These are phyloP conservation scores for Aspergillus sp. DNA, from an alignment of 2,329 filamentous ascomycete species.

Conservation along the genomic window DNA sequence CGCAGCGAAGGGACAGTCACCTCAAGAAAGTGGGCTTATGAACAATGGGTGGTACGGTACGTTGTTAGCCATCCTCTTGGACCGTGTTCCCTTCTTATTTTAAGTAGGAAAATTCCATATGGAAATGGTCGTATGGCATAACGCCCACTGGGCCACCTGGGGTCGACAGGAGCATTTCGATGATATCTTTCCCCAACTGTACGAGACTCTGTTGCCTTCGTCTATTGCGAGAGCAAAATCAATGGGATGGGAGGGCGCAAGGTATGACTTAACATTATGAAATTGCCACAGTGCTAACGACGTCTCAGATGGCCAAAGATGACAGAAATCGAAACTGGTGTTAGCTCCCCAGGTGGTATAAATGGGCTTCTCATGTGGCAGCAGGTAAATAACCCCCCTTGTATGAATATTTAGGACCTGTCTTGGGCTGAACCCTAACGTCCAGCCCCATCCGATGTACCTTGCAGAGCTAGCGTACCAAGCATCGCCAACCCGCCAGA, in stretches of 20 bases:
- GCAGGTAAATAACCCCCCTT: slow-evolving; percentile 3
- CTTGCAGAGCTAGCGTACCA: slow-evolving; percentile 11
- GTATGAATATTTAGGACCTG: too few species aligned
- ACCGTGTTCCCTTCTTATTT: not conserved
- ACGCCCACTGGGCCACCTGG: slow-evolving; percentile 17
- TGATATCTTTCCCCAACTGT: slow-evolving; percentile 11
- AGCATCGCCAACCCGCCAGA: slow-evolving; percentile 6
- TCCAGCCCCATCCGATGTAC: slow-evolving; percentile 16
- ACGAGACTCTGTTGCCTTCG: slow-evolving; percentile 11
- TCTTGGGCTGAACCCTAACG: not conserved
- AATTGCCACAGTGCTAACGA: not conserved
- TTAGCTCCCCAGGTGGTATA: slow-evolving; percentile 15
- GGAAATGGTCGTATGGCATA: slow-evolving; percentile 19
- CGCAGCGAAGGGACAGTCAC: slow-evolving; percentile 13
- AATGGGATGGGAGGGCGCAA: slow-evolving; percentile 16
- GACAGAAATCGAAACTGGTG: slow-evolving; percentile 14
- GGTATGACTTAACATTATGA: not conserved
- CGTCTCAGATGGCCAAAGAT: slow-evolving; percentile 15
- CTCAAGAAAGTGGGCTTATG: slow-evolving; percentile 17
- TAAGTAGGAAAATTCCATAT: slow-evolving; percentile 15
- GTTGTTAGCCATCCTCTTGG: not conserved
- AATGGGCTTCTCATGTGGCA: slow-evolving; percentile 17
- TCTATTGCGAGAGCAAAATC: slow-evolving; percentile 5
- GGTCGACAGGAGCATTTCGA: slow-evolving; percentile 13
- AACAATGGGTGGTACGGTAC: slow-evolving; percentile 18